A percentile compares a stretch with the other conserved stretches of the same genome.
These are phyloP conservation scores for Castanea crenata DNA, from an alignment of 306 rosid species.

Conservation along the genomic window DNA sequence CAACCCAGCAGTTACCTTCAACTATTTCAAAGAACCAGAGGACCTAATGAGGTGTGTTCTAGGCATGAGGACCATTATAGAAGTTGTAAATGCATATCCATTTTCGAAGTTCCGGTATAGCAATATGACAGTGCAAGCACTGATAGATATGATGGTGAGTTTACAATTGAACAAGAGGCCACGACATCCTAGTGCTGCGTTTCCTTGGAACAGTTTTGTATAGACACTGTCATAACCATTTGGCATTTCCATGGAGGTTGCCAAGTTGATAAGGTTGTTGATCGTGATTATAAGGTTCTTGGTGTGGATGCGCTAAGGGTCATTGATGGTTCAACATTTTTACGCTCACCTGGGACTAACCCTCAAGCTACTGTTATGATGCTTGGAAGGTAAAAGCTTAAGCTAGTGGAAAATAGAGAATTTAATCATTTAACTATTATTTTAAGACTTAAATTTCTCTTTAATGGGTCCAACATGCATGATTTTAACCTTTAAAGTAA, in stretches of 20 bases:
- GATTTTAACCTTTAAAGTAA: too few relatives aligned
- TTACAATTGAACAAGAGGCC: constrained; percentile 60
- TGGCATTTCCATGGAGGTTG: constrained; percentile 93
- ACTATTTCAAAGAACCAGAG: constrained; percentile 71
- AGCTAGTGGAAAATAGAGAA: too few relatives aligned
- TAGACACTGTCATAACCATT: constrained; percentile 68
- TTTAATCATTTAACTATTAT: too few relatives aligned
- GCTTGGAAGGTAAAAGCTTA: too few relatives aligned
- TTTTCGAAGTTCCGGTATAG: constrained; percentile 52
- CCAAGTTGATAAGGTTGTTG: constrained; percentile 60
- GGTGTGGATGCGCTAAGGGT: constrained; percentile 69
- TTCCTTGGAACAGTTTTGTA: constrained; percentile 68
- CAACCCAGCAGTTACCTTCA: constrained; percentile 69
- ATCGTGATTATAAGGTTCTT: constrained; percentile 48
- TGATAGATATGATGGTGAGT: constrained; percentile 38
- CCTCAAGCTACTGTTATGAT: too few relatives aligned
- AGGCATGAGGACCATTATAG: constrained; percentile 63
- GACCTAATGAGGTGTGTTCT: constrained; percentile 57
- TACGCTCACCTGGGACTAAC: too few relatives aligned
- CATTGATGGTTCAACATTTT: constrained; percentile 25
- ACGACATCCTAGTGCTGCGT: constrained; percentile 37
- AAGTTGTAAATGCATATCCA: constrained; percentile 53
- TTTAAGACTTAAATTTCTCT: too few relatives aligned
- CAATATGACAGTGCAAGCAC: constrained; percentile 27
- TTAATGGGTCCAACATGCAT: too few relatives aligned